Conservation (phyloP, 2,329 filamentous ascomycete species). For the Atkinsonella hypoxylon region DNA sequence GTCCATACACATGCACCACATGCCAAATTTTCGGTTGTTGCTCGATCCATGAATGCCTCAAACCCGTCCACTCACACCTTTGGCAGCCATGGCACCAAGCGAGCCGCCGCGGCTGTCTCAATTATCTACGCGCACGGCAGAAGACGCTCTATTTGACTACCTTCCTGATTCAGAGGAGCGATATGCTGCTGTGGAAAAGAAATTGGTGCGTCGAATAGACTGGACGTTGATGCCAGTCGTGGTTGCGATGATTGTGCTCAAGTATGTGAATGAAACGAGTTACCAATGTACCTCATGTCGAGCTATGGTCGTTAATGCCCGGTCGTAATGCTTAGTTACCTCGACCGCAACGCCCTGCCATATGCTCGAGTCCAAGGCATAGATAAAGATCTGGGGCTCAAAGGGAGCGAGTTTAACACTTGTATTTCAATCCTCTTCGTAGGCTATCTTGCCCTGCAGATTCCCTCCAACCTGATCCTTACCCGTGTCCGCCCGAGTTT, state of each 20-base stretch:
- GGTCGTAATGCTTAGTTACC: neutral
- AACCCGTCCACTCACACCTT: neutral
- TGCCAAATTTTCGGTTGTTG: neutral
- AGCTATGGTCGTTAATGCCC: neutral
- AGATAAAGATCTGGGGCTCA: slow-evolving; percentile 1
- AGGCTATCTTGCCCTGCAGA: slow-evolving; percentile 21
- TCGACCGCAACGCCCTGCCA: slow-evolving; percentile 6
- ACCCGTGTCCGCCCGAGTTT: slow-evolving; percentile 28
- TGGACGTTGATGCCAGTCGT: slow-evolving; percentile 6
- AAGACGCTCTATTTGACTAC: slow-evolving; percentile 1
- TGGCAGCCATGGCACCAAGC: neutral
- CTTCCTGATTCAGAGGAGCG: slow-evolving; percentile 1
- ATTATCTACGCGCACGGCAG: neutral
- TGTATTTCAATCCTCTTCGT: slow-evolving; percentile 24
- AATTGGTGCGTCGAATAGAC: slow-evolving; percentile 2
- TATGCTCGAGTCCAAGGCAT: slow-evolving; percentile 6
- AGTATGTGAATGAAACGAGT: neutral
- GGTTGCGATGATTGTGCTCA: slow-evolving; percentile 6
- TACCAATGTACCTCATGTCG: neutral
- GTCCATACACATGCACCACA: neutral
- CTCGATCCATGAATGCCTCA: neutral
- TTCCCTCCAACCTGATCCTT: slow-evolving; percentile 28
- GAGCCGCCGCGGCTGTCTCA: neutral
- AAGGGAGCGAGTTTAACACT: slow-evolving; percentile 2
- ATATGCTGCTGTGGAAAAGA: slow-evolving; percentile 4